Base-by-base conservation (phyloP, 2,329 filamentous ascomycete genomes). In the Diaporthe caulivora region DNA sequence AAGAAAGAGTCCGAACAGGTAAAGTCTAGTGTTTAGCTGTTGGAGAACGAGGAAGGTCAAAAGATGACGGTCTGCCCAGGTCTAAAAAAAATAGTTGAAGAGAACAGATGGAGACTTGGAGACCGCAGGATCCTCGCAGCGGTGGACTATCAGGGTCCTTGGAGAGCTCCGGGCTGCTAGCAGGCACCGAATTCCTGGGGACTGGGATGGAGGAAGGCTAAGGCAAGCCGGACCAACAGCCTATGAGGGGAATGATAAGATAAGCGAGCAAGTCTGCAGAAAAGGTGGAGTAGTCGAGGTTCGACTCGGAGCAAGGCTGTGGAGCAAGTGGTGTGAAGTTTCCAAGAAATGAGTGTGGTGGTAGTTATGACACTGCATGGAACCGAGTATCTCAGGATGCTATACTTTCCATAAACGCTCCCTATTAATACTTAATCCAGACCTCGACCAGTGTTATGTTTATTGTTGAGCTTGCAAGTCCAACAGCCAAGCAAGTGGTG, bases 121-220 rank as follows among this genome's bases (percentile, higher is more conserved):
- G 31, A 44, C 26, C 68, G 65, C 53, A 62, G 44, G 34, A 51
- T 70, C 42, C 42, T 70, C 62, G 37, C 21, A n/a, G n/a, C 44
- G 73, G 40, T 62, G 71, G 51, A 70, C 60, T 72, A 51, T 62
- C 65, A 53, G 69, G 73, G 71, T 68, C 65, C 71, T 73, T 55
- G 60, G 69, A 60, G 69, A 73, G 72, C 72, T 73, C 60, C 55
- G 72, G 69, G 69, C 69, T 62, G 26, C 47, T 51, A 70, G 55
- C 69, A 62, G 31, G 69, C 69, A 53, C 69, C 69, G 49, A 62
- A 71, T 62, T 62, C 69, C 69, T 62, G 55, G 69, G 69, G 47
- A 62, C 69, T 53, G 54, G 57, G 69, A 72, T 60, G 72, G 57
- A 72, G 55, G 5, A 9, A 34, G 34, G 34, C 37, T 40, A 72